A percentile compares a stretch with the other conserved stretches of the same genome.
Conservation (phyloP, 169 alveolate species). For the Eimeria sp. region DNA sequence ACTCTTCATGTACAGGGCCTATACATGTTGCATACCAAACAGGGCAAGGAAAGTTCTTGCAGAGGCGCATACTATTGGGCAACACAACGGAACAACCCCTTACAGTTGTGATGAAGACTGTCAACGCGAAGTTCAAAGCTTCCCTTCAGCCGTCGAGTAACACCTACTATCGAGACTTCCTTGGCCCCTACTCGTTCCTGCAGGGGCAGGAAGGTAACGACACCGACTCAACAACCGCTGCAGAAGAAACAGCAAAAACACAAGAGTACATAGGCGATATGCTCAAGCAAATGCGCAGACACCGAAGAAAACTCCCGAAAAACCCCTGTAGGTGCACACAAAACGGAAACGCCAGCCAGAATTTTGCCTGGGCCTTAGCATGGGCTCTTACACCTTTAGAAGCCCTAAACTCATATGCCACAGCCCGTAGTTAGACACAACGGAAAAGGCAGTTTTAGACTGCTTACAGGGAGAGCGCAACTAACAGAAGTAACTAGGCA, state of each 20-base stretch:
- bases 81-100: slow-evolving; percentile 13
- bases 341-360: neutral
- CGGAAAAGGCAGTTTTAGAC: neutral
- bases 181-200: slow-evolving; percentile 38
- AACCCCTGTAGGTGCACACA: neutral
- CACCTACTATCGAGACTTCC: neutral
- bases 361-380: neutral
- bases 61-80: neutral
- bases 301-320: neutral
- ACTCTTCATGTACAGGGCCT: slow-evolving; percentile 7
- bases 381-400: neutral
- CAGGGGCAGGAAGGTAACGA: slow-evolving; percentile 18
- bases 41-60: neutral
- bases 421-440: neutral
- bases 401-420: neutral
- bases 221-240: neutral
- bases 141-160: neutral
- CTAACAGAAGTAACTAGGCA: neutral
- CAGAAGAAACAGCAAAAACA: neutral
- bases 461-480: neutral
- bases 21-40: neutral
- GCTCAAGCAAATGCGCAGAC: slow-evolving; percentile 41
- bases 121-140: slow-evolving; percentile 11
- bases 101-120: slow-evolving; percentile 59
- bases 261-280: neutral